phyloP scores from a whole-genome alignment of 169 alveolate species.

The Eimeria maxima region DNA sequence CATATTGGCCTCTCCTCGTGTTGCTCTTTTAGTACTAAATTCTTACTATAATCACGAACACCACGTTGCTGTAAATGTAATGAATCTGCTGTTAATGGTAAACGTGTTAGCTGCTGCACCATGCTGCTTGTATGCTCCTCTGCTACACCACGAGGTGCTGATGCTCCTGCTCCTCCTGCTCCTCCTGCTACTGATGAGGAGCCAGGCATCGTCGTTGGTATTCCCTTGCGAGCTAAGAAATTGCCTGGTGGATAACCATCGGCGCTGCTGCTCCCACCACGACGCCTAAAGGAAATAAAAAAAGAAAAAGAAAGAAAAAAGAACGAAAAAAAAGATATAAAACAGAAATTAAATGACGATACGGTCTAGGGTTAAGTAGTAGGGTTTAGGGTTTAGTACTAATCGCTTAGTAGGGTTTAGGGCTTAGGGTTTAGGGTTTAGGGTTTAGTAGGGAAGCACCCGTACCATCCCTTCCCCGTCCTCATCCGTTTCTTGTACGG shows the following conservation, averaged over 20 bases:
- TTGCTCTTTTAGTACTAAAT: constrained; percentile 88
- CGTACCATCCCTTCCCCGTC: constrained; percentile 54
- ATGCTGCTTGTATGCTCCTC: not conserved
- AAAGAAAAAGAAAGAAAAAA: not conserved
- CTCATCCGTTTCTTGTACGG: constrained; percentile 53
- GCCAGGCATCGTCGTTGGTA: not conserved
- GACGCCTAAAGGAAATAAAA: not conserved
- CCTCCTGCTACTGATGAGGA: not conserved
- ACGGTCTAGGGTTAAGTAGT: too few relatives aligned
- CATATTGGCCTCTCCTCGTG: constrained; percentile 93
- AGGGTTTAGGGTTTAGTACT: too few relatives aligned
- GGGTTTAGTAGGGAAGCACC: not conserved
- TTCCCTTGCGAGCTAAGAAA: not conserved
- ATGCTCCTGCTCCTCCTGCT: constrained; percentile 39
- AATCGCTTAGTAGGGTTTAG: not conserved
- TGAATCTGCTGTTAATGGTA: constrained; percentile 92
- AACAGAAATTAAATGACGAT: not conserved
- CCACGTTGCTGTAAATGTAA: constrained; percentile 89
- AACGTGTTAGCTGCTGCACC: constrained; percentile 61
- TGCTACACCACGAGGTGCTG: constrained; percentile 18
- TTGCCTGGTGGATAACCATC: too few relatives aligned
- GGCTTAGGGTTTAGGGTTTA: constrained; percentile 14
- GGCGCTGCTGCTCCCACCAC: not conserved
- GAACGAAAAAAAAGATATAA: not conserved
- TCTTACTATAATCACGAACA: constrained; percentile 91